phyloP scores from a whole-genome alignment of 495 filamentous ascomycete genomes.

The Cryomyces antarcticus region DNA sequence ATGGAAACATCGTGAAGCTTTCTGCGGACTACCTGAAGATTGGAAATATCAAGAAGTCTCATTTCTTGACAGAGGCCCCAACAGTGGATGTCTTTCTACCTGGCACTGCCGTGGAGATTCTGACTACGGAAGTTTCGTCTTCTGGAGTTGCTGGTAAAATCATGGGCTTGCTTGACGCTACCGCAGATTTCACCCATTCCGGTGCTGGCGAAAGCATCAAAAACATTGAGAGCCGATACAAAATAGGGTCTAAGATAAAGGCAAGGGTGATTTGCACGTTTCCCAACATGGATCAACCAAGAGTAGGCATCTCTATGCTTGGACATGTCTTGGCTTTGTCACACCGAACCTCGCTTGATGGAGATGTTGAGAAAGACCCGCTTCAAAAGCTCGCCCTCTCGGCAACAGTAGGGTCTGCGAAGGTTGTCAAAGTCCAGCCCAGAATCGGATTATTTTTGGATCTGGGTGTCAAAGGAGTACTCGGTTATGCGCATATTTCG shows the following conservation, averaged over 20 bases:
- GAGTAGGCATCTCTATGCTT: slow-evolving; percentile 68
- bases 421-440: slow-evolving; percentile 54
- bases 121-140: slow-evolving; percentile 48
- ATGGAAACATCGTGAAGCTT: slow-evolving; percentile 69
- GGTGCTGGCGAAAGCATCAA: slow-evolving; percentile 42
- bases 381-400: slow-evolving; percentile 45
- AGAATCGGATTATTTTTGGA: slow-evolving; percentile 65
- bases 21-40: slow-evolving; percentile 48
- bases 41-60: slow-evolving; percentile 49
- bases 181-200: slow-evolving; percentile 76
- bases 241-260: slow-evolving; percentile 63
- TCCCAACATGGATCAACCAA: slow-evolving; percentile 53
- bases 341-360: slow-evolving; percentile 4
- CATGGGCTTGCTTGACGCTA: slow-evolving; percentile 78
- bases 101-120: slow-evolving; percentile 68
- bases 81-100: slow-evolving; percentile 80
- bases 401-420: slow-evolving; percentile 53
- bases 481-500: slow-evolving; percentile 87
- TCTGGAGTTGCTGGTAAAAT: slow-evolving; percentile 60
- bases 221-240: slow-evolving; percentile 53
- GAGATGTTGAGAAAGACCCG: slow-evolving; percentile 24
- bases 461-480: slow-evolving; percentile 47
- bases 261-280: slow-evolving; percentile 73
- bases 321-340: slow-evolving; percentile 58
- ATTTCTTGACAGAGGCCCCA: slow-evolving; percentile 51